Evolutionary conservation across 169 alveolate genomes (phyloP), one percentile per base, ranked within the genome.

Genomic region (Plasmodium coatneyi): DNA sequence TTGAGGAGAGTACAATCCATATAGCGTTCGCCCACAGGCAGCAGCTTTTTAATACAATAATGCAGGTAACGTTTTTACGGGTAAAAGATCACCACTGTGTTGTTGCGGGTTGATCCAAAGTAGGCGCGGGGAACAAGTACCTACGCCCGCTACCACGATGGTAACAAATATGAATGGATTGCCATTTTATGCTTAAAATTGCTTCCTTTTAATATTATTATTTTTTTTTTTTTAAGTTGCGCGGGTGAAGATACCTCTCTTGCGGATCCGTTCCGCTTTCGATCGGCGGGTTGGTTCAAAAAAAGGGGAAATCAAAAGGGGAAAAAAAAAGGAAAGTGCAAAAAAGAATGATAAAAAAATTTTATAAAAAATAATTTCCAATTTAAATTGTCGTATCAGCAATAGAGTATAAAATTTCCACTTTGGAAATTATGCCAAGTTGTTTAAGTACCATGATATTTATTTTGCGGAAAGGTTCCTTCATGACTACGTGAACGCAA

Each of bases 361-460:
- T 46, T 84, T 43, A 84, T 84, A 72, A 71, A 72, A 71, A 84
- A 84, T 49, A 84, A 84, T 84, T 84, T 84, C 30, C 84, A 84
- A 39, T 74, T 74, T 84, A 30, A 30, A 74, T 28, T 5, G 79
- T 71, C 84, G 92, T 22, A 84, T 84, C 56, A 84, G 78, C 39
- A 49, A 72, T 49, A 84, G 36, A 49, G 60, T 72, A 7, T 19
- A 84, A 30, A 30, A 84, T 72, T 84, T 84, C 41, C 46, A 84
- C 39, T 84, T 84, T 84, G 70, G 72, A 72, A 71, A 84, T 60
- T 49, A 74, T 46, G 79, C 92, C 34, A 84, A 84, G 36, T 39
- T 84, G n/a, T 84, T 43, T 34, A 84, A 84, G 36, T 84, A 84
- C 78, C 92, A 84, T 72, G 92, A 84, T 49, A 72, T 84, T 16